Base-by-base conservation (phyloP, 345 rosid genomes). In the Hirschfeldia incana region DNA sequence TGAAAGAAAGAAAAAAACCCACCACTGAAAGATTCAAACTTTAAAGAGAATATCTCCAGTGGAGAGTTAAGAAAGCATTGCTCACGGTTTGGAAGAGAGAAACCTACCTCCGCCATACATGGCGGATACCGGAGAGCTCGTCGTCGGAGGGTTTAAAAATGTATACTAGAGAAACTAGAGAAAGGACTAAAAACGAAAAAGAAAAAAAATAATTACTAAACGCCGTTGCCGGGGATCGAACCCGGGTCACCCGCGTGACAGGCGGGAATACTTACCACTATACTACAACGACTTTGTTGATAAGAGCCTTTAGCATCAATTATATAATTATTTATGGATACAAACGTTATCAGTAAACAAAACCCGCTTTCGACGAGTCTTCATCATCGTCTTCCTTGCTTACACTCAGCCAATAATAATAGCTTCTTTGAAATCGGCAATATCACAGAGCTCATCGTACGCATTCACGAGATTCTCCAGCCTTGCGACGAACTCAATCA, bases 171-270 rank as follows among this genome's bases (percentile, higher is more conserved):
- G n/a, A n/a, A n/a, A n/a, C n/a, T n/a, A n/a, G n/a, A n/a, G n/a
- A n/a, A n/a, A n/a, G n/a, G n/a, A n/a, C n/a, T n/a, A n/a, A n/a
- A n/a, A n/a, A n/a, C n/a, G n/a, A n/a, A n/a, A n/a, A n/a, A n/a
- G n/a, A n/a, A n/a, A n/a, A n/a, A n/a, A n/a, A n/a, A n/a, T n/a
- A n/a, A n/a, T n/a, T n/a, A n/a, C n/a, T n/a, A n/a, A n/a, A n/a
- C 78, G 82, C 82, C 82, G 78, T 73, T 79, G 78, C 82, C 74
- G 78, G 74, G 65, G 89, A 89, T 91, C 97, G 97, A 92, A 88
- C 94, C 87, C 94, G 91, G 95, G 97, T 88, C 97, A 30, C 93
- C 94, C 86, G 89, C 88, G 91, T 94, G 98, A 93, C 94, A 90
- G 94, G 86, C 94, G 88, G 90, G 85, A 84, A 91, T 89, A 88